Base-by-base conservation (phyloP, 345 rosid genomes). In the Firmiana major region DNA sequence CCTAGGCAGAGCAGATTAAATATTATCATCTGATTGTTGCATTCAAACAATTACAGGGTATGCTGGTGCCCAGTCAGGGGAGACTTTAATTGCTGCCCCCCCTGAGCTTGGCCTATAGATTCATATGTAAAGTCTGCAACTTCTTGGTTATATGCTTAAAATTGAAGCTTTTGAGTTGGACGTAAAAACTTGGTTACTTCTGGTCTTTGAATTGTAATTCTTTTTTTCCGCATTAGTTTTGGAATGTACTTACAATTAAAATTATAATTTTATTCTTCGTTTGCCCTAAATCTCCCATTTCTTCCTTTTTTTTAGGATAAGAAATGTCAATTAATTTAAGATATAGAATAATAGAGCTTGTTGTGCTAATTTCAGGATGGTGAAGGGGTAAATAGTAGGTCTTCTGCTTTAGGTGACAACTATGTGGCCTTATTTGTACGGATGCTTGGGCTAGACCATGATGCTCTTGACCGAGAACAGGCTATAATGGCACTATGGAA, bases 401-500 rank as follows among this genome's bases (percentile, higher is more conserved):
- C 88, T 31, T 87, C 93, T 49, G 74, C 86, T 79, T 48, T 79
- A 13, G 91, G 89, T 21, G 96, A 92, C 77, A 83, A 86, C 63
- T 89, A 87, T 73, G 88, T 94, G 38, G 86, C 88, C 63, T 82
- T 92, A 83, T 94, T 94, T 78, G 89, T 94, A 59, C 86, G 94
- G 74, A 93, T 91, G 97, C 97, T 94, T 28, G 98, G 98, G 73
- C 81, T 93, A 62, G 98, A 94, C 80, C 82, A 93, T 57, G 95
- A 90, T 74, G 89, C 91, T 12, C 89, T 89, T 71, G 97, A 94
- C 74, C 84, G 97, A 86, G 97, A 94, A 73, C 94, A 91, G 58
- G 97, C 95, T 15, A 68, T 93, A 74, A 86, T 85, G 62, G 88
- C 94, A 17, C 77, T 94, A 19, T 91, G 97, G 97, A 88, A 91